Evolutionary conservation across 2,329 filamentous ascomycete genomes (phyloP), one percentile per base, ranked within the genome.

Genomic region (Hypoxylon sp.): DNA sequence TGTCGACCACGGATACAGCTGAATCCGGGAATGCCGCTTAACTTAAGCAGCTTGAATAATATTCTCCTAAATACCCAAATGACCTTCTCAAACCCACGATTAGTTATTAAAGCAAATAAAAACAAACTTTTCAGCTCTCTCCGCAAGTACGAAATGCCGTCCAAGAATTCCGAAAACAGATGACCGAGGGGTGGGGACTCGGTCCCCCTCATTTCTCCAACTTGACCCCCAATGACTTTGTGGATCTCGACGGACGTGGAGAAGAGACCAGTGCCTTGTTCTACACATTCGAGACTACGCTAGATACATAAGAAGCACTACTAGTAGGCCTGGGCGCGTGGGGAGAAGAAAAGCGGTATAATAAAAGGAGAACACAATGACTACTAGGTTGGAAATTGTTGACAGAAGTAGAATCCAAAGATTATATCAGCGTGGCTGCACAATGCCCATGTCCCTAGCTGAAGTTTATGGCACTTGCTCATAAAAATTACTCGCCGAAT

Each of bases 171-270:
- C 53, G 41, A 46, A 67, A 62, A 67, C 19, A 49, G 43, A 17
- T 56, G 55, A 63, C 64, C 64, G 65, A 67, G 13, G 19, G 49
- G 56, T 28, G 60, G 66, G 66, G 55, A 56, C 56, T 13, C 17
- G 13, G 36, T 50, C 60, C 53, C 55, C 60, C 60, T 43, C 46
- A 43, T 43, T 68, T 67, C 63, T 62, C 63, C 57, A 69, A 69
- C 43, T 50, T 56, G 21, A 28, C 51, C 51, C 53, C 60, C 41
- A 38, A 21, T 17, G 34, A 30, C 30, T 41, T 41, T 38, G 56
- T 67, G 56, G 65, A 58, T 45, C 49, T 57, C 34, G 38, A n/a
- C 11, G 14, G 14, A 62, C 58, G 66, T 25, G 66, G 58, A 65
- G 62, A 62, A 56, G 28, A 53, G 30, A 21, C 14, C 19, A 46